Base-by-base conservation (phyloP, 805 yeast genomes). In the Wickerhamiella parazyma region DNA sequence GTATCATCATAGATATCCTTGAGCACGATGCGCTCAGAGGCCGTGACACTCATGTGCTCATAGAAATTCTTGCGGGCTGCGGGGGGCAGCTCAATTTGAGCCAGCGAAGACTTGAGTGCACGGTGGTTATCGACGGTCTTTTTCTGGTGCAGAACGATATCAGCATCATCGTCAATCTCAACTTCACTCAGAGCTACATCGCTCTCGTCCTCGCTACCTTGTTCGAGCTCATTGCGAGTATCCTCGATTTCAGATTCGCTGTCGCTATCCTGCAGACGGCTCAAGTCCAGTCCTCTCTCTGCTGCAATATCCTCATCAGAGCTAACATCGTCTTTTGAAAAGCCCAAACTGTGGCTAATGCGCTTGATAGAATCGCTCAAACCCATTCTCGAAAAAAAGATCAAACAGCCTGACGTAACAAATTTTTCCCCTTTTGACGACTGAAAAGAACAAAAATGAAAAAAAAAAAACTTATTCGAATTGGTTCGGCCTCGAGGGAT, bases 1-100 rank as follows among this genome's bases (percentile, higher is more conserved):
- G 95, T 82, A 55, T 91, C 99, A 58, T 91, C 96, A 56, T 87
- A 83, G 48, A 89, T 81, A 60, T 89, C 96, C 44, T 74, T 74
- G 17, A 73, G 60, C 57, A 74, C 89, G 37, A 80, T 72, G 40
- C 72, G 71, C 14, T 66, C 72, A 11, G 68, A 65, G 35, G 87
- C 71, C 11, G 79, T 71, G 29, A 86, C 61, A 12, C 83, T 63
- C 66, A 84, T 86, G 61, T 83, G 94, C 65, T 91, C 97, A 50
- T 72, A 75, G 65, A 91, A 89, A 5, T 82, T 67, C 53, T 75
- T 73, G 53, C 76, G 76, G 16, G 68, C 62, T 72, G 76, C 70
- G 16, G 33, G 33, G 12, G 83, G 81, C 17, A 66, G 55, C 28
- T 49, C 53, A 41, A 66, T 55, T 7, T 55, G 25, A 11, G 52